Evolutionary conservation across 169 alveolate species (phyloP).

Genomic region (Plasmodium gonderi): DNA sequence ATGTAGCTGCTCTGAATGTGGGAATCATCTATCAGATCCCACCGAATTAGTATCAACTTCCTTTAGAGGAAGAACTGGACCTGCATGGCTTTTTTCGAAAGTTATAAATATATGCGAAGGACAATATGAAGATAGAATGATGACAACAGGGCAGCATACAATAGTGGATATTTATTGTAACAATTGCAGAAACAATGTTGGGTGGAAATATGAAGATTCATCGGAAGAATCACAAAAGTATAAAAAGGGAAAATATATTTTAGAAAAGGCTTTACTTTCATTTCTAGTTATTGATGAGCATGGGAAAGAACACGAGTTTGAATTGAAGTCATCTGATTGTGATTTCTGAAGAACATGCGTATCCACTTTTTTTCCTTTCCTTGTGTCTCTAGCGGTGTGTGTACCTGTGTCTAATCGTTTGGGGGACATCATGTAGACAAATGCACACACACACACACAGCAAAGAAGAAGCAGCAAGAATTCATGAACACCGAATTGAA

Average conservation of each 20-base stretch:
- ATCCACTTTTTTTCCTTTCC: neutral
- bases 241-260: conserved; percentile 87
- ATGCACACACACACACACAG: too few species aligned
- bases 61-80: conserved; percentile 91
- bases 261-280: conserved; percentile 82
- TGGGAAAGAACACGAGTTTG: conserved; percentile 64
- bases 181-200: conserved; percentile 90
- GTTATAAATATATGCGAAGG: conserved; percentile 91
- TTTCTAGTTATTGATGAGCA: conserved; percentile 54
- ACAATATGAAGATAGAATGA: conserved; percentile 88
- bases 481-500: too few species aligned
- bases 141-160: conserved; percentile 93
- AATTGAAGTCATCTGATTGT: conserved; percentile 48
- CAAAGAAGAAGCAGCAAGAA: too few species aligned
- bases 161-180: conserved; percentile 92
- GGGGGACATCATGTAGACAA: too few species aligned
- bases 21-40: conserved; percentile 78
- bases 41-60: conserved; percentile 80
- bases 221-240: conserved; percentile 86
- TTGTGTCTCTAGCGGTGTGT: neutral
- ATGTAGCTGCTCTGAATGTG: conserved; percentile 82
- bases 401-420: neutral
- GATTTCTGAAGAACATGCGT: conserved; percentile 21
- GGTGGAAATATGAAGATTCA: conserved; percentile 89
- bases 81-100: conserved; percentile 90